Evolutionary conservation across 129 eudicot genomes (phyloP), one percentile per base, ranked within the genome.

Genomic region (Artemisia argyi): DNA sequence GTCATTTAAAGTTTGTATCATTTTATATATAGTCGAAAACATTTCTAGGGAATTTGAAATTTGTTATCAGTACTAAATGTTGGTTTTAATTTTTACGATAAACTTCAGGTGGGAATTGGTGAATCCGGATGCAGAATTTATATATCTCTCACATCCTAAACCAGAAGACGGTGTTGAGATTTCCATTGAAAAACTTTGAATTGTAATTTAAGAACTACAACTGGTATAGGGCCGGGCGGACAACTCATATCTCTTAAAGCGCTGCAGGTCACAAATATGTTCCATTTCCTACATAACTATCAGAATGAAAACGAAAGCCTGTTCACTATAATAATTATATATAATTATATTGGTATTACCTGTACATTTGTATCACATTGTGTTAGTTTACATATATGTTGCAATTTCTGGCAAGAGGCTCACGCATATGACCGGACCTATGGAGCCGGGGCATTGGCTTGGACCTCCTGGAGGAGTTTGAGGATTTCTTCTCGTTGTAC

Each of bases 121-220:
- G 52, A 83, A 88, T 81, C 87, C 96, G 0, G 46, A 81, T 6
- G 95, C 86, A 26, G 69, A 80, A 24, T 68, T 88, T 70, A 42
- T 28, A 61, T 85, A 88, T 76, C 95, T 88, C 32, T 66, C 95
- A 4, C 85, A 79, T 72, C 89, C 78, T 13, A 87, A 77, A 64
- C 89, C 85, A 2, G 82, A 39, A 55, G 94, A 87, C 54, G 89
- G 84, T 16, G 87, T 78, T 16, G 76, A 82, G 83, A 79, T 79
- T 61, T 51, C 59, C 66, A 66, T 73, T 67, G 50, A 67, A 57
- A 74, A 79, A 22, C 65, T 79, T 17, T 73, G 58, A 79, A 15
- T 17, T 62, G 57, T 39, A 62, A 54, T 17, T 44, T 47, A 63
- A 30, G 50, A 67, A 61, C 15, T 62, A 42, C 58, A 44, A 46